These are phyloP conservation scores for Termitomyces titanicus DNA, from an alignment of 768 basidiomycete species.

Conservation along the genomic window DNA sequence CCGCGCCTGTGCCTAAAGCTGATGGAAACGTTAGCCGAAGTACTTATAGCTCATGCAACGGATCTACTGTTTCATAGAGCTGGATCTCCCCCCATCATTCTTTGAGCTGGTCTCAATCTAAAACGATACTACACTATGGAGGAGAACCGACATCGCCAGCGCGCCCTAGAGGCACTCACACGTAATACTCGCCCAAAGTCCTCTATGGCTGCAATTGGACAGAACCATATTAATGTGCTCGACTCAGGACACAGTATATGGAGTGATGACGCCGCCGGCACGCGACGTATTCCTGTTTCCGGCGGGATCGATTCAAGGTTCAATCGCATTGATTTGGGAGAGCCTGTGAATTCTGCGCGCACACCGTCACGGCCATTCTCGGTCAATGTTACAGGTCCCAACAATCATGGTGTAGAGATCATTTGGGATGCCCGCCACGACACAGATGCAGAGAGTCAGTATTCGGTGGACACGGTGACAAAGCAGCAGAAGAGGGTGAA, in stretches of 20 bases:
- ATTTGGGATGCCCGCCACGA: constrained; percentile 11
- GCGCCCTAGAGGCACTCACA: constrained; percentile 20
- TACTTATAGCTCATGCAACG: constrained; percentile 1
- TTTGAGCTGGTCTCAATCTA: constrained; percentile 23
- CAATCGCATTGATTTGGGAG: constrained; percentile 11
- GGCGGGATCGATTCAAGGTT: constrained; percentile 15
- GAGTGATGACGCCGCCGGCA: constrained; percentile 15
- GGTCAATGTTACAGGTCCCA: constrained; percentile 5
- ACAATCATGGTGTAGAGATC: constrained; percentile 6
- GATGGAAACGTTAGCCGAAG: constrained; percentile 2
- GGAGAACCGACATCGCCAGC: constrained; percentile 19
- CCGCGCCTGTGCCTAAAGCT: neutral
- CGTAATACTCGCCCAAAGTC: constrained; percentile 8
- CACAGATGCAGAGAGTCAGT: constrained; percentile 16
- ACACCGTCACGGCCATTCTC: constrained; percentile 8
- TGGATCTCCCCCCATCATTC: constrained; percentile 15
- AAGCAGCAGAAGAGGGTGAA: constrained; percentile 1
- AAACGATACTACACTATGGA: constrained; percentile 11
- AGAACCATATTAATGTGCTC: constrained; percentile 3
- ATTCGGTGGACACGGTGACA: constrained; percentile 9
- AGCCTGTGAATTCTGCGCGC: neutral
- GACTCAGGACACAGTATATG: constrained; percentile 15
- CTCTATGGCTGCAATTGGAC: neutral
- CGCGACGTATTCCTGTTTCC: constrained; percentile 7
- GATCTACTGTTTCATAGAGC: constrained; percentile 12